Percentiles rank a stretch among this genome's conserved stretches.
Conservation (phyloP, 2,329 filamentous ascomycete species). For the Ophiosphaerella herpotricha region DNA sequence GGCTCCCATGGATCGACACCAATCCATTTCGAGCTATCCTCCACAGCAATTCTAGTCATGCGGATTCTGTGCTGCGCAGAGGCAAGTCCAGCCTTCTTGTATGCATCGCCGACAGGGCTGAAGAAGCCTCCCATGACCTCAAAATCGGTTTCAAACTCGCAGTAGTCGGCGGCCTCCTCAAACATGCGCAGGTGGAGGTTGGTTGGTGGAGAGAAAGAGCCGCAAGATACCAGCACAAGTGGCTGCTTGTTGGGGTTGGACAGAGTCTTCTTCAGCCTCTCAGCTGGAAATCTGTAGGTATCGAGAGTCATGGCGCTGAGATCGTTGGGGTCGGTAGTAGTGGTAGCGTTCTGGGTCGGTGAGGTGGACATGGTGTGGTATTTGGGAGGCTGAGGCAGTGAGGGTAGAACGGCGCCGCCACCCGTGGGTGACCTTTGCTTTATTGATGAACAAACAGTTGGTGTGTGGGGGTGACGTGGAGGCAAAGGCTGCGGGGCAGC, state of each 20-base stretch:
- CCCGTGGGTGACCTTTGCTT: slow-evolving; percentile 9
- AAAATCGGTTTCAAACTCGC: slow-evolving; percentile 70
- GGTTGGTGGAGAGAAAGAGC: slow-evolving; percentile 73
- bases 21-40: slow-evolving; percentile 60
- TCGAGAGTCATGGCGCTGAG: slow-evolving; percentile 44
- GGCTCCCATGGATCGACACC: slow-evolving; percentile 66
- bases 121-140: slow-evolving; percentile 87
- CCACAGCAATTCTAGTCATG: slow-evolving; percentile 85
- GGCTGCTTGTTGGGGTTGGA: slow-evolving; percentile 63
- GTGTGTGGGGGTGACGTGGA: slow-evolving; percentile 2
- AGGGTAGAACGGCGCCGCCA: slow-evolving; percentile 12
- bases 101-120: slow-evolving; percentile 74
- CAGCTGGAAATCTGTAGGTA: slow-evolving; percentile 65
- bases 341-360: slow-evolving; percentile 22
- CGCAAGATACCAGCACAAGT: slow-evolving; percentile 71
- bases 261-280: slow-evolving; percentile 62
- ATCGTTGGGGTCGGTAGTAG: slow-evolving; percentile 30
- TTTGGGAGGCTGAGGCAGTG: background rate
- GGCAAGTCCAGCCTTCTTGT: slow-evolving; percentile 81
- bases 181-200: slow-evolving; percentile 86
- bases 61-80: slow-evolving; percentile 73
- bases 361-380: slow-evolving; percentile 30
- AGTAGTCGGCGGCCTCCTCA: slow-evolving; percentile 82
- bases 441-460: slow-evolving; percentile 8
- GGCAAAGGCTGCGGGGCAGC: slow-evolving; percentile 9